Evolutionary conservation across 2,329 filamentous ascomycete species (phyloP), one percentile per base, ranked within the genome.

Genomic region (Elsinoe perseae): DNA sequence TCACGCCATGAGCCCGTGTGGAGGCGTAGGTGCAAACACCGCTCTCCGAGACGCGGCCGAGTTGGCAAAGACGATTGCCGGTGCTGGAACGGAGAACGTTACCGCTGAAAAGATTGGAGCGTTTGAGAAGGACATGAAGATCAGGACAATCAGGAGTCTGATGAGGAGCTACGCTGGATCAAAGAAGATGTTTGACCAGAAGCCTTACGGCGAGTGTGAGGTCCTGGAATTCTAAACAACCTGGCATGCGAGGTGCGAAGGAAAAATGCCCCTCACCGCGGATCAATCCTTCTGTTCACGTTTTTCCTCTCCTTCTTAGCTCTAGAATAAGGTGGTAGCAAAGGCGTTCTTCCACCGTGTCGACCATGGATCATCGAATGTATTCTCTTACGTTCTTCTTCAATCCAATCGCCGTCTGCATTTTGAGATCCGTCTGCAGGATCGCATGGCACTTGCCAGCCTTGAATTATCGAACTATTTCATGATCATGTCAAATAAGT

Each of bases 1-100:
- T 2, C 75, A 76, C 62, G 66, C 70, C 1, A 76, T 76, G 73
- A 73, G 73, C 1, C 75, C 75, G 1, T 73, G 72, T 2, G 73
- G 74, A 16, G 74, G 72, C 0, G 70, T 72, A 50, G 74, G 74
- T 14, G 74, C 73, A 1, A 75, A 75, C 53, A 76, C 73, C 1
- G 74, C 74, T 21, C 64, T 76, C 10, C 64, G 67, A 54, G 72
- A 75, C 50, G 70, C 72, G 4, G 69, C 67, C 18, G 64, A 73
- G 36, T 60, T 76, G 30, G 72, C 71, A 34, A 77, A 65, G 44
- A 40, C 70, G 56, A 57, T 72, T 16, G 62, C 62, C 7, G 66
- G 68, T 34, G 65, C 66, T 2, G 64, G 63, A 2, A 52, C 28
- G 18, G 48, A 38, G 48, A 20, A 34, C 25, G 64, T 64, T 1